Percentiles rank a stretch among this genome's conserved stretches.
Evolutionary conservation across 345 rosid species (phyloP).

Genomic region (Bruguiera gymnorhiza): DNA sequence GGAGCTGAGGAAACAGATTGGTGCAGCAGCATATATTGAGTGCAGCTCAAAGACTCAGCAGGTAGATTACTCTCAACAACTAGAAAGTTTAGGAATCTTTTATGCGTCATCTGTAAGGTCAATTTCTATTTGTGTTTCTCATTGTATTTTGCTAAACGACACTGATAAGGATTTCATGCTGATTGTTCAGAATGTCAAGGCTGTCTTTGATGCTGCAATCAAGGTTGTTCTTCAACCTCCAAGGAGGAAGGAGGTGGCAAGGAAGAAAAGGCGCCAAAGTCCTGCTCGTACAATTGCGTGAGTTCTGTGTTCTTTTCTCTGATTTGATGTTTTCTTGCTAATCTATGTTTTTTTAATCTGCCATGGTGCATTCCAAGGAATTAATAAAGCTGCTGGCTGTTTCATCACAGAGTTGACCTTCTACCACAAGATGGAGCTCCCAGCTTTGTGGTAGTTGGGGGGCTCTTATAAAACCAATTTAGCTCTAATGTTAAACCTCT

Average conservation of each 20-base stretch:
- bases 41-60: conserved; percentile 99
- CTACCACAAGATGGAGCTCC: too few species aligned
- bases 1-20: conserved; percentile 88
- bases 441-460: too few species aligned
- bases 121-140: neutral
- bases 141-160: neutral
- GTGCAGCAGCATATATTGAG: conserved; percentile 94
- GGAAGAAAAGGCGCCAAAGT: conserved; percentile 61
- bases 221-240: conserved; percentile 96
- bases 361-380: neutral
- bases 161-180: neutral
- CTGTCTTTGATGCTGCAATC: conserved; percentile 89
- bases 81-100: neutral
- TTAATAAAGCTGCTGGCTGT: too few species aligned
- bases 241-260: conserved; percentile 69
- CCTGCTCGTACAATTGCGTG: conserved; percentile 75
- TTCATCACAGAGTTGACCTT: too few species aligned
- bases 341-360: neutral
- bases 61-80: conserved; percentile 33
- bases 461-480: too few species aligned
- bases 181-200: conserved; percentile 75
- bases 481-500: too few species aligned
- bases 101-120: neutral
- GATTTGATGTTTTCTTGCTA: neutral
- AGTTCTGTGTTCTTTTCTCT: conserved; percentile 27